Evolutionary conservation across 352 stramenopile species (phyloP).

Genomic region (Aphanomyces astaci): DNA sequence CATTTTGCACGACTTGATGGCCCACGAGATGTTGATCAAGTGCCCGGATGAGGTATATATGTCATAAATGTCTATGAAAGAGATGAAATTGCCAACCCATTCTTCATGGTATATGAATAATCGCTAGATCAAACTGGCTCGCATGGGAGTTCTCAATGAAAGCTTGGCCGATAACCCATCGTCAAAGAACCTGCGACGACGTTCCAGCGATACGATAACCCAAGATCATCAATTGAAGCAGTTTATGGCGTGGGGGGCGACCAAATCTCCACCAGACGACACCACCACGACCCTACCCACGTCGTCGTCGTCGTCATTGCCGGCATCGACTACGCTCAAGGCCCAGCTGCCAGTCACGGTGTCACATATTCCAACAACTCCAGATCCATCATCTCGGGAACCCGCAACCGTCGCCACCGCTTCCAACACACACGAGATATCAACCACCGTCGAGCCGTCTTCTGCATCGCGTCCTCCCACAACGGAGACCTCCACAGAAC

Average conservation of each 20-base stretch:
- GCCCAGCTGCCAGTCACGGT: no score
- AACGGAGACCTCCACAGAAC: no score
- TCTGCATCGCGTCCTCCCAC: no score
- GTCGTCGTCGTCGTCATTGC: no score
- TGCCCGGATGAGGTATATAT: slow-evolving; percentile 38
- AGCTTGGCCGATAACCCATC: background rate
- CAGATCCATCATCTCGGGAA: no score
- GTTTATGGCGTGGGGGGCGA: background rate
- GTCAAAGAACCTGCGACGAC: background rate
- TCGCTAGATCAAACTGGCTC: background rate
- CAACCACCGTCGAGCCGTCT: no score
- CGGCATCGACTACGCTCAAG: no score
- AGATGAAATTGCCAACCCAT: background rate
- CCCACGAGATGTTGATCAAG: slow-evolving; percentile 40
- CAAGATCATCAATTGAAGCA: background rate
- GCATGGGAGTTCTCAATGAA: background rate
- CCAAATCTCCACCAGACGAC: background rate
- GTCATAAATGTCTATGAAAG: background rate
- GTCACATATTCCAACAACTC: no score
- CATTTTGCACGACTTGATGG: slow-evolving; percentile 45
- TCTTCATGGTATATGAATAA: no score
- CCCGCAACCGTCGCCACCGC: no score
- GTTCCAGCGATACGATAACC: background rate
- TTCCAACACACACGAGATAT: no score
- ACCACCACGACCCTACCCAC: background rate